Evolutionary conservation across 108 stramenopile species (phyloP).

Genomic region (Nannochloropsis salina): DNA sequence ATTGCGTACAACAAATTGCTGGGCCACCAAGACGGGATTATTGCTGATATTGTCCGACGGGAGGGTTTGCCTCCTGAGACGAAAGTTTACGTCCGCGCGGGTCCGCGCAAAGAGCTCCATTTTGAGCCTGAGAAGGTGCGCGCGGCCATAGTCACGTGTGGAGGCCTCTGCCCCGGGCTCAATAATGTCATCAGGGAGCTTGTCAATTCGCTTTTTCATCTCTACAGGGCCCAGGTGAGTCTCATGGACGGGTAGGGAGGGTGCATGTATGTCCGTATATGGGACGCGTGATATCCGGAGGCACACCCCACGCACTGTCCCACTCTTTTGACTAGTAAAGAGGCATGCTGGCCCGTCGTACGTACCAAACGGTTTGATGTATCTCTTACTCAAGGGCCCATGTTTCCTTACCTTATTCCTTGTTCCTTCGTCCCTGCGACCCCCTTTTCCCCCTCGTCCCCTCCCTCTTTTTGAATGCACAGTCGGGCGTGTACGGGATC

Average conservation of each 20-base stretch:
- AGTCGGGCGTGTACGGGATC: slow-evolving; percentile 57
- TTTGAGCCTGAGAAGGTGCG: slow-evolving; percentile 78
- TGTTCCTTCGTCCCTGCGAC: not conserved
- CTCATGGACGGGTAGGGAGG: not conserved
- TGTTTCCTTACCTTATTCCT: not conserved
- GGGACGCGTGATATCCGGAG: too few relatives aligned
- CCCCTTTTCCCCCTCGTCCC: not conserved
- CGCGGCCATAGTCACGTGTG: slow-evolving; percentile 96
- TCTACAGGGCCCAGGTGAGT: slow-evolving; percentile 78
- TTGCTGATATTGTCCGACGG: slow-evolving; percentile 16
- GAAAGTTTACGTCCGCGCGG: slow-evolving; percentile 22
- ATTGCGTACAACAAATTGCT: slow-evolving; percentile 17
- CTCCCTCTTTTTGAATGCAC: not conserved
- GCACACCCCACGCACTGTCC: too few relatives aligned
- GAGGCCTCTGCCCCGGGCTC: slow-evolving; percentile 89
- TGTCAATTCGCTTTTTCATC: slow-evolving; percentile 62
- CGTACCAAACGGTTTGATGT: not conserved
- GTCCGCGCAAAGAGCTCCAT: slow-evolving; percentile 68
- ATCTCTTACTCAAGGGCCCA: not conserved
- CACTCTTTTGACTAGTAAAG: not conserved
- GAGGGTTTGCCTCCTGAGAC: slow-evolving; percentile 5
- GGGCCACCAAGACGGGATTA: slow-evolving; percentile 17
- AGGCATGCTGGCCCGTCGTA: not conserved
- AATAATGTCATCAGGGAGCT: slow-evolving; percentile 94
- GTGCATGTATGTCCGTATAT: not conserved